A percentile compares a stretch with the other conserved stretches of the same genome.
phyloP scores from a whole-genome alignment of 768 basidiomycete species.

The Amanita fuliginea region DNA sequence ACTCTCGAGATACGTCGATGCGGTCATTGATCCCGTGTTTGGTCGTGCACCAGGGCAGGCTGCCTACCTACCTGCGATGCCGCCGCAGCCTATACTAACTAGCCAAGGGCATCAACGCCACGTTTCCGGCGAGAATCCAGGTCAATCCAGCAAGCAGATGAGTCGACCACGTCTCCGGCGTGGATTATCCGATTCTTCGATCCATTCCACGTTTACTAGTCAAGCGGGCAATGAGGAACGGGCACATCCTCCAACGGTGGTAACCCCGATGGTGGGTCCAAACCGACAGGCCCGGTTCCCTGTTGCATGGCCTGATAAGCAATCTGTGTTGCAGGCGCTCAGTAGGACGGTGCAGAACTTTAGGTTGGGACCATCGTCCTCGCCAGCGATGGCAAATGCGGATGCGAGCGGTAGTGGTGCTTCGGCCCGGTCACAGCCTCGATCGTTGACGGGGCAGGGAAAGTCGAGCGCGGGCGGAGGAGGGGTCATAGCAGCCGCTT shows the following conservation, averaged over 20 bases:
- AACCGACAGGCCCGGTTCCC: constrained; percentile 8
- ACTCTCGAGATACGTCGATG: constrained; percentile 66
- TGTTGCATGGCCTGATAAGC: constrained; percentile 26
- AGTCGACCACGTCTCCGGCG: constrained; percentile 21
- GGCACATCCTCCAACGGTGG: not conserved
- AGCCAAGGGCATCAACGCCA: not conserved
- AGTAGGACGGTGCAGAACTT: constrained; percentile 45
- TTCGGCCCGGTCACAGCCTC: not conserved
- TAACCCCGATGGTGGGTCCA: not conserved
- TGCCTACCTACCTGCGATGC: constrained; percentile 16
- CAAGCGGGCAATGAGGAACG: constrained; percentile 27
- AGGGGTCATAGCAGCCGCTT: not conserved
- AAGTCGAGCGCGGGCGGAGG: not conserved
- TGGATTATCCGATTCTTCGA: constrained; percentile 87
- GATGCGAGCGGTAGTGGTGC: not conserved
- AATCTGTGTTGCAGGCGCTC: constrained; percentile 42
- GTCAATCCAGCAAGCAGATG: not conserved
- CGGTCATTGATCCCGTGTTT: constrained; percentile 46
- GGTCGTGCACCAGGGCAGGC: constrained; percentile 32
- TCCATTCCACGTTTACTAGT: constrained; percentile 71
- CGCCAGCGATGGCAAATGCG: not conserved
- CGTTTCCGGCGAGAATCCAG: not conserved
- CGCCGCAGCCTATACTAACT: not conserved
- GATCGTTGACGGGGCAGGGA: not conserved
- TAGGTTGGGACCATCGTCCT: constrained; percentile 10